phyloP scores from a whole-genome alignment of 176 grass and related monocot species.

The Aegilops sharonensis region DNA sequence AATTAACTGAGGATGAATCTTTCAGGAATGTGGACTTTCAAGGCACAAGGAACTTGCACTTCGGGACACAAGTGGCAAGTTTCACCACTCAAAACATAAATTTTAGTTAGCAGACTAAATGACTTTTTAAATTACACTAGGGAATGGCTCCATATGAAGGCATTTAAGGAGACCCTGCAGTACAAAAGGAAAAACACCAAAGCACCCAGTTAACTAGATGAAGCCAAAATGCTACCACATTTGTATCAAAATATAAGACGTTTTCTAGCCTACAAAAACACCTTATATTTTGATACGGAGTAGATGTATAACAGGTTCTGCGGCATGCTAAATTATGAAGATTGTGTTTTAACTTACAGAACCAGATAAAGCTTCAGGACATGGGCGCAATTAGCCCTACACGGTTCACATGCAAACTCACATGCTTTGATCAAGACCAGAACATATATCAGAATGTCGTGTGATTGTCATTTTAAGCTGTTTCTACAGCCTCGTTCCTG shows the following conservation, averaged over 20 bases:
- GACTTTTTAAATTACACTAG: neutral
- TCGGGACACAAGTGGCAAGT: neutral
- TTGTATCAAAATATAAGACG: too few relatives aligned
- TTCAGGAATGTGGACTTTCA: slow-evolving; percentile 1
- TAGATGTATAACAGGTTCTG: neutral
- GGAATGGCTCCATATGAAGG: neutral
- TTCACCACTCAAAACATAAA: neutral
- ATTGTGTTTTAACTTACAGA: neutral
- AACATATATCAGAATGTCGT: neutral
- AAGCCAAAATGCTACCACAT: neutral
- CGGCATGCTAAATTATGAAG: neutral
- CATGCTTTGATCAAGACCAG: neutral
- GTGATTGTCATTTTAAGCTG: neutral
- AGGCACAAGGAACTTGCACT: neutral
- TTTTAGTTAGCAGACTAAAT: neutral
- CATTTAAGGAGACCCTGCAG: neutral
- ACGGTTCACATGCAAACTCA: neutral
- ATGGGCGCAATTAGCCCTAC: neutral
- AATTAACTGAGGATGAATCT: neutral
- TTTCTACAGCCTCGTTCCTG: neutral
- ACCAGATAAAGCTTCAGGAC: neutral
- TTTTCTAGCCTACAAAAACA: too few relatives aligned
- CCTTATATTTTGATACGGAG: neutral
- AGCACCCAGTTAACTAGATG: neutral
- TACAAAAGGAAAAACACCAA: neutral